Base-by-base conservation (phyloP, 2,329 filamentous ascomycete genomes). In the Diaporthe sp. region DNA sequence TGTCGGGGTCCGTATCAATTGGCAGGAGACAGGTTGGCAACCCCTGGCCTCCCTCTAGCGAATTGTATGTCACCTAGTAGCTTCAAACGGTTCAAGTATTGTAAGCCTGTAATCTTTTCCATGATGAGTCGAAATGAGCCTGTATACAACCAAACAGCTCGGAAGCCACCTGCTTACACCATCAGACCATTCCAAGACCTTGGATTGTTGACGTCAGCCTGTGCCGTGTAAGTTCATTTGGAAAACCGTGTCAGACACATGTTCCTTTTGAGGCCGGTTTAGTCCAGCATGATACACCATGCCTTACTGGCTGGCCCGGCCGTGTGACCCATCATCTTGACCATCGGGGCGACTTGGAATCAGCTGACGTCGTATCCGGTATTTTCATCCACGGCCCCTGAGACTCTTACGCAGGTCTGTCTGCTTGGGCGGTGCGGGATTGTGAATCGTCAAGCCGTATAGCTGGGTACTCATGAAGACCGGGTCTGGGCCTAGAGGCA, bases 401-500 rank as follows among this genome's bases (percentile, higher is more conserved):
- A 59, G 12, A 25, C 35, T 35, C 42, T 30, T 55, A 13, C 4
- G 32, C 25, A 50, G 5, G 27, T 22, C 22, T 53, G 27, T 22
- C 22, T 53, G 4, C 15, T 37, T 70, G 3, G 35, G 30, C 35
- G 53, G 9, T 58, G 39, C 32, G 65, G 30, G 35, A 63, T 47
- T 37, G 39, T 68, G 58, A 59, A 27, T 71, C 30, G 37, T 37
- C 25, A 50, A 22, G 35, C 15, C 22, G 10, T 9, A n/a, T 50
- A n/a, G 22, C 22, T 50, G 44, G 22, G 44, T 42, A 37, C 19
- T 30, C 6, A 13, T 32, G 27, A 39, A 51, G 51, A 63, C 47
- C 42, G 58, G 69, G 73, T 72, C 73, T 71, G 59, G n/a, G 35
- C 58, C 32, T n/a, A 68, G n/a, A 59, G 30, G 27, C 19, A 27